Conservation (phyloP, 1,284 basidiomycete species). For the Cryptococcus sp. region DNA sequence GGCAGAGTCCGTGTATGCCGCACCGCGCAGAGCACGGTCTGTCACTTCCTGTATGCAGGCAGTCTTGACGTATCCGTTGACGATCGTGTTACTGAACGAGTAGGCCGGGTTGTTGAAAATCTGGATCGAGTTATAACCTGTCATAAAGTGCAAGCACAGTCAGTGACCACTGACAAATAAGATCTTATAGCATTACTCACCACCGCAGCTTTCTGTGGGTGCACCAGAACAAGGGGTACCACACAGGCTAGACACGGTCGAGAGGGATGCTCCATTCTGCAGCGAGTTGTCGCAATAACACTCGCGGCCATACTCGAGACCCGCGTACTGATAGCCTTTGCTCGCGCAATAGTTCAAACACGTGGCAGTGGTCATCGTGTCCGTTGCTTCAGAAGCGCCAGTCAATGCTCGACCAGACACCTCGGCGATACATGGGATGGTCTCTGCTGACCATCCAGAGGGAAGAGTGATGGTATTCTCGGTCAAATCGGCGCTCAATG, state of each 20-base stretch:
- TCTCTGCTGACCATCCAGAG: constrained; percentile 10
- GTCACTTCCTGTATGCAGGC: constrained; percentile 18
- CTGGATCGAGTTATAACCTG: constrained; percentile 5
- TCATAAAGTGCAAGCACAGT: background rate
- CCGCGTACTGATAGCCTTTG: constrained; percentile 19
- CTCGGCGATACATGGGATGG: constrained; percentile 20
- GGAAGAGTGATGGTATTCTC: constrained; percentile 14
- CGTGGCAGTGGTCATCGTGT: constrained; percentile 17
- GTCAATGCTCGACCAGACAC: constrained; percentile 28
- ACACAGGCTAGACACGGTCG: constrained; percentile 10
- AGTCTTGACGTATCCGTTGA: constrained; percentile 17
- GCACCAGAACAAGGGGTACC: constrained; percentile 22
- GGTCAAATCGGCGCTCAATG: constrained; percentile 16
- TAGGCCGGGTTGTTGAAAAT: constrained; percentile 9
- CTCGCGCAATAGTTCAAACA: constrained; percentile 21
- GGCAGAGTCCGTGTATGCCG: background rate
- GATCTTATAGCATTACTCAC: constrained; percentile 1
- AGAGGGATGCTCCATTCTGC: constrained; percentile 20
- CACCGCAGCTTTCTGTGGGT: constrained; percentile 5
- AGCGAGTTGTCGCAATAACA: constrained; percentile 25
- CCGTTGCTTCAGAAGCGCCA: constrained; percentile 19
- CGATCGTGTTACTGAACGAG: constrained; percentile 5
- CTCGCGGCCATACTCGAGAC: constrained; percentile 23
- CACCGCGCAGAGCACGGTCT: constrained; percentile 9
- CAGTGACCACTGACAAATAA: background rate